These are phyloP conservation scores for Xylariaceae sp. DNA, from an alignment of 2,329 filamentous ascomycete genomes.

Conservation along the genomic window DNA sequence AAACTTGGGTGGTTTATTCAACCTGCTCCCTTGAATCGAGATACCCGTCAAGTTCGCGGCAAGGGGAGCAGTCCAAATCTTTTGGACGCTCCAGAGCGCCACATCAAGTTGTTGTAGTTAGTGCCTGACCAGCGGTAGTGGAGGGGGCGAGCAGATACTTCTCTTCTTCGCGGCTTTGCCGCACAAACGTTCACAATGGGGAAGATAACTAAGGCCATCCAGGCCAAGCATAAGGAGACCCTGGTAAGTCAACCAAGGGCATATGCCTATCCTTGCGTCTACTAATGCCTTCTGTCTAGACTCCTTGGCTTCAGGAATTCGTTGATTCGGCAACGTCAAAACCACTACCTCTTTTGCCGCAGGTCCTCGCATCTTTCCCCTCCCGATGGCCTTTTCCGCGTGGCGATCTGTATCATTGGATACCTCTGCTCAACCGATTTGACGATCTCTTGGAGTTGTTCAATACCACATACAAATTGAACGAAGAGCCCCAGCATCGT, in stretches of 20 bases:
- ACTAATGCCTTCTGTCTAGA: constrained; percentile 49
- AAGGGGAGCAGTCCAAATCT: constrained; percentile 29
- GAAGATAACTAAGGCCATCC: constrained; percentile 64
- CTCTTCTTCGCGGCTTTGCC: constrained; percentile 53
- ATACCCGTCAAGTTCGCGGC: constrained; percentile 14
- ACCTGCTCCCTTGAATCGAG: constrained; percentile 20
- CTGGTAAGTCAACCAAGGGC: constrained; percentile 47
- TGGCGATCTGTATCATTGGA: constrained; percentile 98
- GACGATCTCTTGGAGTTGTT: constrained; percentile 82
- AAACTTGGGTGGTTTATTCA: constrained; percentile 9
- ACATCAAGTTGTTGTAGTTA: constrained; percentile 40
- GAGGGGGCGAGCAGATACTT: constrained; percentile 50
- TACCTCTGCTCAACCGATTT: constrained; percentile 87
- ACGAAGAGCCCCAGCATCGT: constrained; percentile 72
- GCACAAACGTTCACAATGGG: constrained; percentile 58
- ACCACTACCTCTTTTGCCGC: constrained; percentile 71
- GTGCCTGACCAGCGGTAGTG: constrained; percentile 45
- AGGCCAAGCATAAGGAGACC: constrained; percentile 63
- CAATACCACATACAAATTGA: constrained; percentile 73
- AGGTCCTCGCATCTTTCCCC: constrained; percentile 74
- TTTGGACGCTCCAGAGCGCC: constrained; percentile 30
- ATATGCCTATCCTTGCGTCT: constrained; percentile 7
- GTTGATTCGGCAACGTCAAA: constrained; percentile 65
- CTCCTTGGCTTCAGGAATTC: constrained; percentile 80
- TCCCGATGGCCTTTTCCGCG: constrained; percentile 91